Evolutionary conservation across 2,329 filamentous ascomycete genomes (phyloP).

Genomic region (Sporothrix pallida): DNA sequence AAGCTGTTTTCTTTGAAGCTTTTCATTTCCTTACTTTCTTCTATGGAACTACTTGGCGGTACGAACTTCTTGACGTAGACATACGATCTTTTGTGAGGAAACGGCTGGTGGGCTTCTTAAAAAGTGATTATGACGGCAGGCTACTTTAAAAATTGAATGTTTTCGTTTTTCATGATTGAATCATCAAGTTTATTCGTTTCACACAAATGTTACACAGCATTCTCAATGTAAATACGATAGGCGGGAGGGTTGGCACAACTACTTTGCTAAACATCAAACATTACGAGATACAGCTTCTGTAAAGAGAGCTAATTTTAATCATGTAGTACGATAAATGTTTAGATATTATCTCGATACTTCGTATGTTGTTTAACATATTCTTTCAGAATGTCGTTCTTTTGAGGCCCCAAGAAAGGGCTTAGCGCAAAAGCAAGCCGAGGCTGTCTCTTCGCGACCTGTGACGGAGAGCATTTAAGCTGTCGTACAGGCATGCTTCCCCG

Average conservation of each 20-base stretch:
- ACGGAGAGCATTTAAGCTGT: not conserved
- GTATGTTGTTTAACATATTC: not conserved
- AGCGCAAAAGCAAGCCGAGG: slow-evolving; percentile 15
- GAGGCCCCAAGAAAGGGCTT: not conserved
- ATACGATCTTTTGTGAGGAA: not conserved
- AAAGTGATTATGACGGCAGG: not conserved
- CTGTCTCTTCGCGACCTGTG: not conserved
- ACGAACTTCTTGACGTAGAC: not conserved
- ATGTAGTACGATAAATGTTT: too few relatives aligned
- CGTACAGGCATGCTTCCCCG: not conserved
- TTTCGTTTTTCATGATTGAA: not conserved
- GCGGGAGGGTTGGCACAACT: too few relatives aligned
- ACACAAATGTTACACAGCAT: too few relatives aligned
- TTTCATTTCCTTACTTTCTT: slow-evolving; percentile 1
- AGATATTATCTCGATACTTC: too few relatives aligned
- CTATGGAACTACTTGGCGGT: not conserved
- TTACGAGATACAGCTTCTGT: too few relatives aligned
- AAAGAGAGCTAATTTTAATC: too few relatives aligned
- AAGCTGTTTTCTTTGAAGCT: slow-evolving; percentile 13
- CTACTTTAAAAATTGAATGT: not conserved
- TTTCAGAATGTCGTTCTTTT: not conserved
- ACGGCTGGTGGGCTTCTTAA: not conserved
- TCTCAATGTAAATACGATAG: too few relatives aligned
- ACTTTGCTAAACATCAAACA: too few relatives aligned
- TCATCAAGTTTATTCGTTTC: too few relatives aligned